phyloP scores from a whole-genome alignment of 1,139 yeast genomes.

The Diutina neorugosa region DNA sequence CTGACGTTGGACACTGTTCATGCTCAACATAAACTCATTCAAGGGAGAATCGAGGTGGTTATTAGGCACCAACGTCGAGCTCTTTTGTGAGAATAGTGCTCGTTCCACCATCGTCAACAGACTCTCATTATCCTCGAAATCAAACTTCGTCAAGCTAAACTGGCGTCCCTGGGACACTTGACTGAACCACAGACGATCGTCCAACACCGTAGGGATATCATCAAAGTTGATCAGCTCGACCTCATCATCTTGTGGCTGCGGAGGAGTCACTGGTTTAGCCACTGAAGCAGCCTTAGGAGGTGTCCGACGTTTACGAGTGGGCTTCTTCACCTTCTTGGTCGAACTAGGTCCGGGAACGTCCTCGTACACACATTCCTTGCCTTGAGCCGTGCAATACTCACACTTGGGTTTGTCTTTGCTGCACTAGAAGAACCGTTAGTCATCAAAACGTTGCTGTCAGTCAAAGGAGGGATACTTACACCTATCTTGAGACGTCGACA shows the following conservation, averaged over 20 bases:
- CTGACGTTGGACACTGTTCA: background rate
- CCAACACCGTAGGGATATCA: background rate
- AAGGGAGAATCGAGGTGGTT: background rate
- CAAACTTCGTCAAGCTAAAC: background rate
- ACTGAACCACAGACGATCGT: background rate
- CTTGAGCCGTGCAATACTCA: background rate
- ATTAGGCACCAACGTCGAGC: too few species aligned
- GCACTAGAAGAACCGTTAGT: background rate
- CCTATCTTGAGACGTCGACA: constrained; percentile 2
- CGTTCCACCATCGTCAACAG: background rate
- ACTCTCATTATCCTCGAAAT: background rate
- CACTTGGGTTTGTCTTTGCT: background rate
- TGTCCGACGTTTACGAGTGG: background rate
- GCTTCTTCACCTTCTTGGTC: background rate
- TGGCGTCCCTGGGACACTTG: background rate
- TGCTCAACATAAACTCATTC: background rate
- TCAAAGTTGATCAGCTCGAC: background rate
- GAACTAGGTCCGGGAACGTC: background rate
- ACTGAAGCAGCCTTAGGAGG: too few species aligned
- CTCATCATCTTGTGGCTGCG: background rate
- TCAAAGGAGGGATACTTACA: background rate
- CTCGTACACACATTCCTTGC: background rate
- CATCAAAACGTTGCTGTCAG: background rate
- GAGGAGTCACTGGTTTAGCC: background rate
- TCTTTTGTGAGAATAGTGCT: background rate